Evolutionary conservation across 225 moss, liverwort and hornwort genomes (phyloP).

Genomic region (Marchantia polymorpha): DNA sequence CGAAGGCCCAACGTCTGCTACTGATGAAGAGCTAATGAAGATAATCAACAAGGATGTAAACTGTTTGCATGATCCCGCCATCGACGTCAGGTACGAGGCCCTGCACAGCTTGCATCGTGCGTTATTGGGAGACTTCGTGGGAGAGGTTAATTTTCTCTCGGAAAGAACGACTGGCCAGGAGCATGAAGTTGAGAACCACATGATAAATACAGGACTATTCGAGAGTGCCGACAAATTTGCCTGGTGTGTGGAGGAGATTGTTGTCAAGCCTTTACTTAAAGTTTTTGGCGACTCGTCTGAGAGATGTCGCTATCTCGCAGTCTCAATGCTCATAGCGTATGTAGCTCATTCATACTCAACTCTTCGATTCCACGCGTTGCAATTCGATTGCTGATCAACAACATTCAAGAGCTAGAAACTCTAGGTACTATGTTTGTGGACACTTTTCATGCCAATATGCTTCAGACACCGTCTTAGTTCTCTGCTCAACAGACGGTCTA

Average conservation of each 20-base stretch:
- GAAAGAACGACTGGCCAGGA: neutral
- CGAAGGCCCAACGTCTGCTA: constrained; percentile 8
- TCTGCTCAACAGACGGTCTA: neutral
- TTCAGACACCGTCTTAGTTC: neutral
- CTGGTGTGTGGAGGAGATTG: constrained; percentile 74
- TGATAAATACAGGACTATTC: constrained; percentile 25
- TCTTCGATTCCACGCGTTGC: neutral
- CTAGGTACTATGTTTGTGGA: too few relatives aligned
- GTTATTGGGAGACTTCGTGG: constrained; percentile 43
- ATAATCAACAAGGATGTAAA: constrained; percentile 67
- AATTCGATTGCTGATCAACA: neutral
- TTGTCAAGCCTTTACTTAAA: constrained; percentile 69
- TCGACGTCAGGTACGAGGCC: constrained; percentile 60
- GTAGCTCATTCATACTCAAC: neutral
- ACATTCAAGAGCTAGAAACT: too few relatives aligned
- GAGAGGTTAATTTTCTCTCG: constrained; percentile 9
- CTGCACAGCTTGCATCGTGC: constrained; percentile 60
- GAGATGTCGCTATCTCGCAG: constrained; percentile 67
- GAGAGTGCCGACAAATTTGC: constrained; percentile 45
- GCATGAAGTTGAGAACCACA: constrained; percentile 11
- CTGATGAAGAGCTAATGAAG: constrained; percentile 35
- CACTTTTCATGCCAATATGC: neutral
- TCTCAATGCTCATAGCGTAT: constrained; percentile 51
- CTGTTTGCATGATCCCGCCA: constrained; percentile 49
- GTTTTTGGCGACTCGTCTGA: constrained; percentile 72